phyloP scores from a whole-genome alignment of 2,329 filamentous ascomycete species.

The Scedosporium minutisporum region DNA sequence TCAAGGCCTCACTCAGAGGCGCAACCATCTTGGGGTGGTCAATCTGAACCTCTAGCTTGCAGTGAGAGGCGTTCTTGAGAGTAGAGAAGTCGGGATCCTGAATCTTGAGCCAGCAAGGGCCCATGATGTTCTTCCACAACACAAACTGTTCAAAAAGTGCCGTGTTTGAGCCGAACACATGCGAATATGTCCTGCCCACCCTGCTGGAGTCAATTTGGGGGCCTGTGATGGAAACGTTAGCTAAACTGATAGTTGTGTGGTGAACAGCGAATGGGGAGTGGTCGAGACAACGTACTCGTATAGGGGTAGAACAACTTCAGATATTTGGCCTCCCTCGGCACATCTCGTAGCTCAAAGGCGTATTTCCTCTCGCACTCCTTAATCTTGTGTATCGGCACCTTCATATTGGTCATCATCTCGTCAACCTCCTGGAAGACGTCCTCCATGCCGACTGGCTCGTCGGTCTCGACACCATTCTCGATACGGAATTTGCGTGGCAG shows the following conservation, averaged over 20 bases:
- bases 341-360: slow-evolving; percentile 79
- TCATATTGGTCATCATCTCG: slow-evolving; percentile 74
- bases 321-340: slow-evolving; percentile 85
- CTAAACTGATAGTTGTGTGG: background rate
- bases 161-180: slow-evolving; percentile 88
- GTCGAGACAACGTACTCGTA: slow-evolving; percentile 43
- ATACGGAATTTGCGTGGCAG: slow-evolving; percentile 61
- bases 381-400: slow-evolving; percentile 84
- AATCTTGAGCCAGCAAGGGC: slow-evolving; percentile 93
- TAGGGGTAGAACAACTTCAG: slow-evolving; percentile 96
- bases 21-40: slow-evolving; percentile 68
- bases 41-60: slow-evolving; percentile 84
- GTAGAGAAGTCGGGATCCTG: slow-evolving; percentile 73
- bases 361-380: slow-evolving; percentile 87
- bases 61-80: slow-evolving; percentile 90
- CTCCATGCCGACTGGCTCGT: slow-evolving; percentile 73
- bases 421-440: slow-evolving; percentile 89
- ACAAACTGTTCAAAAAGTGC: slow-evolving; percentile 96
- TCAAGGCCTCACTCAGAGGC: slow-evolving; percentile 66
- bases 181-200: slow-evolving; percentile 82
- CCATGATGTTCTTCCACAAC: slow-evolving; percentile 98
- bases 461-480: slow-evolving; percentile 54
- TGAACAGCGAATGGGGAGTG: slow-evolving; percentile 10
- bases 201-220: slow-evolving; percentile 59
- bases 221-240: slow-evolving; percentile 30